phyloP scores from a whole-genome alignment of 371 early-diverging fungal species.

The Thermomucor indicae-seudaticae region DNA sequence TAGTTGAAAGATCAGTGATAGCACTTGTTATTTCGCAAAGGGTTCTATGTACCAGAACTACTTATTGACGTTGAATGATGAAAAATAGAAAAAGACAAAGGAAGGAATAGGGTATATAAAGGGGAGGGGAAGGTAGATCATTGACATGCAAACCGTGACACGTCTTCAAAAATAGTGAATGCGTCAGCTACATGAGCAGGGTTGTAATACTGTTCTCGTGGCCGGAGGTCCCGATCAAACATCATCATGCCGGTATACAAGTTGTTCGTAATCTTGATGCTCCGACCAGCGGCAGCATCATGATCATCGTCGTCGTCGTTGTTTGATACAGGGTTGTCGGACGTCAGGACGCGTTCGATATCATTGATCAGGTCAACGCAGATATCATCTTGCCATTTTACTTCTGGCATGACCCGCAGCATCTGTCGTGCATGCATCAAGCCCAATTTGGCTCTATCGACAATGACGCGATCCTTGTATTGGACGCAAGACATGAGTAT shows the following conservation, averaged over 20 bases:
- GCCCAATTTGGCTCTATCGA: slow-evolving; percentile 14
- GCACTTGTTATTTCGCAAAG: too few relatives aligned
- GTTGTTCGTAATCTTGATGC: slow-evolving; percentile 1
- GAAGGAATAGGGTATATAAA: not conserved
- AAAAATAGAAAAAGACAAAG: too few relatives aligned
- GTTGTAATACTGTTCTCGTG: slow-evolving; percentile 19
- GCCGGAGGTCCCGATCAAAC: slow-evolving; percentile 20
- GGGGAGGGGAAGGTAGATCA: not conserved
- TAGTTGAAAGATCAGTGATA: too few relatives aligned
- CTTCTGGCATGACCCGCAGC: slow-evolving; percentile 20
- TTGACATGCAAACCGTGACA: not conserved
- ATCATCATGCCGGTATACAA: slow-evolving; percentile 24
- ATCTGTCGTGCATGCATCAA: slow-evolving; percentile 20
- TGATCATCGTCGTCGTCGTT: not conserved
- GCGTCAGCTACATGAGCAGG: slow-evolving; percentile 7
- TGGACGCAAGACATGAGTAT: slow-evolving; percentile 12
- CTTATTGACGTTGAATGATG: too few relatives aligned
- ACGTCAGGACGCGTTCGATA: slow-evolving; percentile 11
- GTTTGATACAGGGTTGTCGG: not conserved
- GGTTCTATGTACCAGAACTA: too few relatives aligned
- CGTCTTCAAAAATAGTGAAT: slow-evolving; percentile 12
- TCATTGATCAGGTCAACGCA: slow-evolving; percentile 14
- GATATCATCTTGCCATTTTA: slow-evolving; percentile 24
- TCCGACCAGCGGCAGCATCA: not conserved
- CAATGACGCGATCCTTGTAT: slow-evolving; percentile 14